phyloP scores from a whole-genome alignment of 2,329 filamentous ascomycete species.

The Ophiosphaerella herpotricha region DNA sequence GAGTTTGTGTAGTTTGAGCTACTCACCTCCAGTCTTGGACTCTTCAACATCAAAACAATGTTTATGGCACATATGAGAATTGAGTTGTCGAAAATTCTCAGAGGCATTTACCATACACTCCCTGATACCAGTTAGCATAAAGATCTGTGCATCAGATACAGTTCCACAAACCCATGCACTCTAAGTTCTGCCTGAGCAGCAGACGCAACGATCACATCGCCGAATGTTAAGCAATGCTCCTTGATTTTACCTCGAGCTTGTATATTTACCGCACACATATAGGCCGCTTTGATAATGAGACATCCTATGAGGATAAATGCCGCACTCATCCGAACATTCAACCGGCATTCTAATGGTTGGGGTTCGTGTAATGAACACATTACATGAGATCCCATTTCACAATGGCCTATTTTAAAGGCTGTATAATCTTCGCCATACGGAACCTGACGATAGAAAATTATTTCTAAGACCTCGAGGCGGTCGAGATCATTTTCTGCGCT shows the following conservation, averaged over 20 bases:
- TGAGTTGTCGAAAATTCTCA: constrained; percentile 27
- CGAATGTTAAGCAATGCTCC: constrained; percentile 36
- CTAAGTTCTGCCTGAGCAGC: constrained; percentile 31
- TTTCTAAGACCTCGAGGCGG: constrained; percentile 4
- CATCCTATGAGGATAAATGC: constrained; percentile 31
- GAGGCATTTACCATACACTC: constrained; percentile 41
- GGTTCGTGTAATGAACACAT: constrained; percentile 14
- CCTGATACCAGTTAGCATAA: constrained; percentile 6
- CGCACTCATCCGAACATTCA: constrained; percentile 38
- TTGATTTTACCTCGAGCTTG: constrained; percentile 29
- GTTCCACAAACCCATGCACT: constrained; percentile 25
- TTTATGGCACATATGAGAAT: constrained; percentile 36
- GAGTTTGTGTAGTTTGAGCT: neutral
- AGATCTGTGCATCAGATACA: neutral
- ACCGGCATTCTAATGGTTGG: constrained; percentile 20
- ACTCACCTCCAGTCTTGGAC: constrained; percentile 25
- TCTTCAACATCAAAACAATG: constrained; percentile 30
- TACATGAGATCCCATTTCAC: constrained; percentile 12
- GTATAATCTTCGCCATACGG: too few relatives aligned
- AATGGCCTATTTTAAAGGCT: constrained; percentile 9
- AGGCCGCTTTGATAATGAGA: constrained; percentile 31
- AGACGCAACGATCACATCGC: constrained; percentile 37
- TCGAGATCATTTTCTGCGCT: constrained; percentile 10
- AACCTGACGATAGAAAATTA: too few relatives aligned
- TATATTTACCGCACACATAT: constrained; percentile 37